A percentile compares a stretch with the other conserved stretches of the same genome.
phyloP scores from a whole-genome alignment of 1,284 basidiomycete species.

The Marasmius tenuissimus region DNA sequence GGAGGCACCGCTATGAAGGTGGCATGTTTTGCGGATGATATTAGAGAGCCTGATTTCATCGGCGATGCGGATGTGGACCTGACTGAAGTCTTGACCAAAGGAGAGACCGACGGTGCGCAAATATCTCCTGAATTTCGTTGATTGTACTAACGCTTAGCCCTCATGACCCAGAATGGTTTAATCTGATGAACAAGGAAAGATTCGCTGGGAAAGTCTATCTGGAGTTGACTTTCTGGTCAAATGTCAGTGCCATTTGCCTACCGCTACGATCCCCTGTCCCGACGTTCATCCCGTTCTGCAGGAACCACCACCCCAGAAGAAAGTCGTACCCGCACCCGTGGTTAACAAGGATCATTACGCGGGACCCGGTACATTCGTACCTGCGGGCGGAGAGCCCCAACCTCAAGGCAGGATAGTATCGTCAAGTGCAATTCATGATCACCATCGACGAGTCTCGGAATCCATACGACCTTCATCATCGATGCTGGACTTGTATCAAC shows the following conservation, averaged over 20 bases:
- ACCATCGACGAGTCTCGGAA: conserved; percentile 44
- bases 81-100: conserved; percentile 88
- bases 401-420: conserved; percentile 34
- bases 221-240: conserved; percentile 95
- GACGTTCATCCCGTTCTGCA: conserved; percentile 26
- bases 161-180: conserved; percentile 83
- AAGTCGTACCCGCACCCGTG: conserved; percentile 32
- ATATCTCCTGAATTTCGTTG: background rate
- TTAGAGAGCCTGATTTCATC: conserved; percentile 93
- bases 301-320: conserved; percentile 77
- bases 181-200: conserved; percentile 84
- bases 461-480: conserved; percentile 60
- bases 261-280: background rate
- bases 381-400: conserved; percentile 43
- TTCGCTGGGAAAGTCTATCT: conserved; percentile 94
- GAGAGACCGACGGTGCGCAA: conserved; percentile 88
- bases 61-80: conserved; percentile 90
- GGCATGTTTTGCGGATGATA: conserved; percentile 93
- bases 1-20: conserved; percentile 80
- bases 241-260: conserved; percentile 56
- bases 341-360: conserved; percentile 59
- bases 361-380: conserved; percentile 73
- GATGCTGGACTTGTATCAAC: conserved; percentile 68
- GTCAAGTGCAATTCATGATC: conserved; percentile 34
- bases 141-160: conserved; percentile 10